phyloP scores from a whole-genome alignment of 495 filamentous ascomycete genomes.

The Penicillium nucicola region DNA sequence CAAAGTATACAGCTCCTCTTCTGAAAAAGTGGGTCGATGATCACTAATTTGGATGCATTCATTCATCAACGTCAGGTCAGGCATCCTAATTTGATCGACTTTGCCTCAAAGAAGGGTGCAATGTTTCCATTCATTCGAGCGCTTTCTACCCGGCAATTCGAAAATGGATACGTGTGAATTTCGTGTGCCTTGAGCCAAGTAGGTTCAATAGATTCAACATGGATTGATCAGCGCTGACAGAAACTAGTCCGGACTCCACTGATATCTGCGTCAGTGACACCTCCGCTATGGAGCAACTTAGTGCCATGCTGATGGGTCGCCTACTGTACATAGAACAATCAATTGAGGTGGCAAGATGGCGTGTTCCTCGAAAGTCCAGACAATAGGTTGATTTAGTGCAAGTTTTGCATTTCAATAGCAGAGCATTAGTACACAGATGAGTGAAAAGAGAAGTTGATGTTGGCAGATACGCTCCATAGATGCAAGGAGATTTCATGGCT shows the following conservation, averaged over 20 bases:
- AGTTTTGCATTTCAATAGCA: slow-evolving; percentile 65
- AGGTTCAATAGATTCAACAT: background rate
- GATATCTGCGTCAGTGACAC: slow-evolving; percentile 73
- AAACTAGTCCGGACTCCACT: slow-evolving; percentile 73
- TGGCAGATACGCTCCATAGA: too few relatives aligned
- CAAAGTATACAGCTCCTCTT: slow-evolving; percentile 76
- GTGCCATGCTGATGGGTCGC: slow-evolving; percentile 68
- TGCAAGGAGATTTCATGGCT: too few relatives aligned
- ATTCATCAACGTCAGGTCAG: slow-evolving; percentile 79
- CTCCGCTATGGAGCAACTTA: slow-evolving; percentile 65
- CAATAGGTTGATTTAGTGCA: slow-evolving; percentile 60
- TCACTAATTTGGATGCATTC: slow-evolving; percentile 85
- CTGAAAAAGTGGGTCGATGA: slow-evolving; percentile 68
- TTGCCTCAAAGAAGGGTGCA: slow-evolving; percentile 79
- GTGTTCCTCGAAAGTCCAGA: slow-evolving; percentile 76
- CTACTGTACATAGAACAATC: slow-evolving; percentile 77
- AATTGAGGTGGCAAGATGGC: slow-evolving; percentile 71
- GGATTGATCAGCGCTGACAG: background rate
- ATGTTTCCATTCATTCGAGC: slow-evolving; percentile 77
- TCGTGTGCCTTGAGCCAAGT: slow-evolving; percentile 62
- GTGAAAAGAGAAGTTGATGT: too few relatives aligned
- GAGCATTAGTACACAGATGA: slow-evolving; percentile 54
- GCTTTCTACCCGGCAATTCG: slow-evolving; percentile 69
- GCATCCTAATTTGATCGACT: slow-evolving; percentile 77
- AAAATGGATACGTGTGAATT: slow-evolving; percentile 74